Evolutionary conservation across 176 grass and related monocot species (phyloP).

Genomic region (Leersia perrieri): DNA sequence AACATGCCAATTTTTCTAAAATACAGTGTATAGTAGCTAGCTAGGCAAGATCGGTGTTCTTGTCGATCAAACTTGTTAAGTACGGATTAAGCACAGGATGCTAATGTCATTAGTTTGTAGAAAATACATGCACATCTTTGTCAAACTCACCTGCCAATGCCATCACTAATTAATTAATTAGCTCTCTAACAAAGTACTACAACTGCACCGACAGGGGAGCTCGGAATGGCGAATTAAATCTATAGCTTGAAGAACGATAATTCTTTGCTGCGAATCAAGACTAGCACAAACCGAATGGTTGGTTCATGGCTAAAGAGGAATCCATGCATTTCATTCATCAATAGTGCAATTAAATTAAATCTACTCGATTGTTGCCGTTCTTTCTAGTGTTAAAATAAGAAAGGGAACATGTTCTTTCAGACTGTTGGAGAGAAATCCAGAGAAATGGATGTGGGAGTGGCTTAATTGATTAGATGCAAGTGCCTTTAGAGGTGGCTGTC

Average conservation of each 20-base stretch:
- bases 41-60: not conserved
- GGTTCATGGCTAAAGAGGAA: not conserved
- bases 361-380: not conserved
- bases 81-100: not conserved
- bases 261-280: not conserved
- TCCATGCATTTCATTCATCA: not conserved
- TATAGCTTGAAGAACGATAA: not conserved
- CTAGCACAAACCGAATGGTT: not conserved
- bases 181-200: not conserved
- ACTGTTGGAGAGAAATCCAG: not conserved
- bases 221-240: not conserved
- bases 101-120: not conserved
- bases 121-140: not conserved
- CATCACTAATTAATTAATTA: not conserved
- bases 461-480: not conserved
- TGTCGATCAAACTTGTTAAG: not conserved
- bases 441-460: not conserved
- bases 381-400: not conserved
- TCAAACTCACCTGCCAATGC: not conserved
- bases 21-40: not conserved
- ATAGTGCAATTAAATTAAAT: not conserved
- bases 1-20: not conserved
- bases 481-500: not conserved
- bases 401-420: not conserved
- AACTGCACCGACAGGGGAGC: slow-evolving; percentile 13